phyloP scores from a whole-genome alignment of 768 basidiomycete genomes.

The Cystofilobasidium macerans region DNA sequence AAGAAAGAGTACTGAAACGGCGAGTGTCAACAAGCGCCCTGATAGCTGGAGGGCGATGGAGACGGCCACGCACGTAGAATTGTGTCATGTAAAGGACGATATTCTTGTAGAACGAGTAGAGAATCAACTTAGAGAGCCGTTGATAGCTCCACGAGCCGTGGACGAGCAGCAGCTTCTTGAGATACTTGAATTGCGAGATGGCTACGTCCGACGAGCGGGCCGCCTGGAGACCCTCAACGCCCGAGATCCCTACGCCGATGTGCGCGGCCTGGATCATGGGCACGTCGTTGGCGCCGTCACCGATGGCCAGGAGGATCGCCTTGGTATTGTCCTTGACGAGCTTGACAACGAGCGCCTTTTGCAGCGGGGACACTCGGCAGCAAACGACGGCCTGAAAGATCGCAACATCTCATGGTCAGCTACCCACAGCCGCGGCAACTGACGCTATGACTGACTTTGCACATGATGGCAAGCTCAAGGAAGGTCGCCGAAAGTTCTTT shows the following conservation, averaged over 20 bases:
- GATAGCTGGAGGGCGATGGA: background rate
- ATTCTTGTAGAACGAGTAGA: slow-evolving; percentile 99
- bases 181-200: slow-evolving; percentile 90
- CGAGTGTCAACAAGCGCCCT: slow-evolving; percentile 21
- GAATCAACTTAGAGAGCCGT: slow-evolving; percentile 81
- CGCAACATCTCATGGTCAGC: background rate
- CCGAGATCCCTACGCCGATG: slow-evolving; percentile 93
- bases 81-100: slow-evolving; percentile 97
- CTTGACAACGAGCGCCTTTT: slow-evolving; percentile 95
- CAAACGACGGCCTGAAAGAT: slow-evolving; percentile 65
- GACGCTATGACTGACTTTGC: slow-evolving; percentile 46
- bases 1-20: slow-evolving; percentile 80
- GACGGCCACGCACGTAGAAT: slow-evolving; percentile 68
- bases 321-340: slow-evolving; percentile 96
- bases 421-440: background rate
- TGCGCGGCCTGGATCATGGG: slow-evolving; percentile 99
- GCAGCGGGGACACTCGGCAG: slow-evolving; percentile 93
- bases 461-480: slow-evolving; percentile 90
- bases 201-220: slow-evolving; percentile 95
- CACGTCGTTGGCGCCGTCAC: slow-evolving; percentile 96
- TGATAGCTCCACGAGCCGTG: slow-evolving; percentile 99
- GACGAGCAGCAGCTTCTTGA: slow-evolving; percentile 88
- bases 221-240: slow-evolving; percentile 97
- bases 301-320: slow-evolving; percentile 86
- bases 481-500: slow-evolving; percentile 82